Evolutionary conservation across 2,329 filamentous ascomycete genomes (phyloP).

Genomic region (Pseudocercospora cruenta): DNA sequence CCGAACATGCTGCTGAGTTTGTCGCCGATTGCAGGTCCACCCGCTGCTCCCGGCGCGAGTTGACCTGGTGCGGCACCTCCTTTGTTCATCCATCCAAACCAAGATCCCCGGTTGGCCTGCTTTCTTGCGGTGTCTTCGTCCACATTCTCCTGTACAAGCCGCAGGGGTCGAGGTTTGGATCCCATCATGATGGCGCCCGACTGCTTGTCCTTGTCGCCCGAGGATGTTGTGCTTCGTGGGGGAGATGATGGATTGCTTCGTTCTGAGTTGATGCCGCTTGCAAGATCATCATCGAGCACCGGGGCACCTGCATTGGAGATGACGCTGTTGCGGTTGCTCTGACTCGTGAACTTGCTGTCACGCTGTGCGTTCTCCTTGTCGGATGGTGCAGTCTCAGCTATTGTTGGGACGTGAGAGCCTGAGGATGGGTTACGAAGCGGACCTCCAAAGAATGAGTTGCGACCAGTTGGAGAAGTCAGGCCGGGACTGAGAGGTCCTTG

Average conservation of each 20-base stretch:
- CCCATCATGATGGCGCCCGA: constrained; percentile 53
- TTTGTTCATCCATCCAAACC: constrained; percentile 54
- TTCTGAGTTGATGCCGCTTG: constrained; percentile 28
- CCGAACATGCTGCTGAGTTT: constrained; percentile 18
- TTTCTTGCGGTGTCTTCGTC: constrained; percentile 48
- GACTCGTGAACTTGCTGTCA: constrained; percentile 36
- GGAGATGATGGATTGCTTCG: constrained; percentile 56
- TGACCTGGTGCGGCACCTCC: constrained; percentile 20
- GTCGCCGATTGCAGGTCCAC: constrained; percentile 7
- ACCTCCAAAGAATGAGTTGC: constrained; percentile 63
- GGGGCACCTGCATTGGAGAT: constrained; percentile 25
- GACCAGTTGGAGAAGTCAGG: constrained; percentile 59
- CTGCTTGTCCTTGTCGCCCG: constrained; percentile 34
- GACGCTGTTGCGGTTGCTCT: constrained; percentile 31
- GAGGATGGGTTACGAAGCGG: constrained; percentile 45
- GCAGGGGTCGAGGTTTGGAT: constrained; percentile 78
- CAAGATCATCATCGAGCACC: constrained; percentile 16
- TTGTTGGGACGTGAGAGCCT: constrained; percentile 50
- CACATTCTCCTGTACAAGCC: constrained; percentile 77
- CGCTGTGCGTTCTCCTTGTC: constrained; percentile 32
- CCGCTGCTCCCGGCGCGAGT: neutral
- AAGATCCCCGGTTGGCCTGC: constrained; percentile 50
- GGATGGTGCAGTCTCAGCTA: constrained; percentile 25
- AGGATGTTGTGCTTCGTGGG: constrained; percentile 59
- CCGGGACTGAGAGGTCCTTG: constrained; percentile 49